Evolutionary conservation across 768 basidiomycete species (phyloP).

Genomic region (Russula sp.): DNA sequence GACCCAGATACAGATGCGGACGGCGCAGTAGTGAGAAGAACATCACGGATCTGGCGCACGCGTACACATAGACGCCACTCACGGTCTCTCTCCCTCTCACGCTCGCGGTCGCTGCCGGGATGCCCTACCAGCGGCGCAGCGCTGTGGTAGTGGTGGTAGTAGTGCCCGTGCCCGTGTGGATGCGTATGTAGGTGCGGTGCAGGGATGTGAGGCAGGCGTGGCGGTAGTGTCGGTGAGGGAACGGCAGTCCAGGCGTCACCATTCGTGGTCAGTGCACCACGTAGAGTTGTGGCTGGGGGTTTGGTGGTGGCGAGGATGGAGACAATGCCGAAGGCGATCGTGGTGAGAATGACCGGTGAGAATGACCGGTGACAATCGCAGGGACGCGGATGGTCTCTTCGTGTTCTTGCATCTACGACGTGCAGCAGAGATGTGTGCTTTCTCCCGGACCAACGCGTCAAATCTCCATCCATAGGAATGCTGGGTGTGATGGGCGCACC

Average conservation of each 20-base stretch:
- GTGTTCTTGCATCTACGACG: conserved; percentile 76
- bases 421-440: conserved; percentile 82
- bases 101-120: background rate
- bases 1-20: background rate
- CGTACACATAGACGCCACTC: conserved; percentile 13
- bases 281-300: conserved; percentile 14
- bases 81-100: background rate
- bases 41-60: conserved; percentile 12
- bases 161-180: too few species aligned
- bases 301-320: background rate
- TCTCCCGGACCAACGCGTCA: background rate
- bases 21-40: background rate
- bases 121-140: background rate
- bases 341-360: conserved; percentile 19
- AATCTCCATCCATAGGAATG: background rate
- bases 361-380: conserved; percentile 29
- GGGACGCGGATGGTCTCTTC: conserved; percentile 64
- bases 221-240: background rate
- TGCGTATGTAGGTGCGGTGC: too few species aligned
- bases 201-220: conserved; percentile 9
- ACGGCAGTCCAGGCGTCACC: background rate
- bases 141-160: too few species aligned
- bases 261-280: background rate
- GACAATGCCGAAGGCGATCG: conserved; percentile 16
- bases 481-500: conserved; percentile 38